Percentiles rank a stretch among this genome's conserved stretches.
Conservation (phyloP, 495 filamentous ascomycete species). For the Xylaria intraflava region DNA sequence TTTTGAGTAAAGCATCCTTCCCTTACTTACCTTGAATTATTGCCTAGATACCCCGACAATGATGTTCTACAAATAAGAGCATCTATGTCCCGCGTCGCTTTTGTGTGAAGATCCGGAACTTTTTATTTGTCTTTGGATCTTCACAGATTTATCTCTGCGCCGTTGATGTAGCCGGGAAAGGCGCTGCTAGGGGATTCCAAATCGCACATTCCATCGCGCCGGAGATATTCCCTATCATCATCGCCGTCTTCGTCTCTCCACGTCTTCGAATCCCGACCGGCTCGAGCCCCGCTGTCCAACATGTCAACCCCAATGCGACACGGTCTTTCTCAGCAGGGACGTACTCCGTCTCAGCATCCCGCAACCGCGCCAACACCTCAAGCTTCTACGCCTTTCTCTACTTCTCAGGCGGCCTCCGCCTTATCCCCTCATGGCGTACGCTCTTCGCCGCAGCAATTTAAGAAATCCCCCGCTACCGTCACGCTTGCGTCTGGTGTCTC, state of each 20-base stretch:
- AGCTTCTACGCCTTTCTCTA: slow-evolving; percentile 51
- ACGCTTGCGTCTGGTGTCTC: slow-evolving; percentile 24
- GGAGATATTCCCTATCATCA: background rate
- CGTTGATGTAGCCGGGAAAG: too few relatives aligned
- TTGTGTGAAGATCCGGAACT: too few relatives aligned
- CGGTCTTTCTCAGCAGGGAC: slow-evolving; percentile 43
- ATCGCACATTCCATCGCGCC: background rate
- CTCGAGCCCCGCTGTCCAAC: background rate
- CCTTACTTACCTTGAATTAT: too few relatives aligned
- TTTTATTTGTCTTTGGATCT: too few relatives aligned
- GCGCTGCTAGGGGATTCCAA: background rate
- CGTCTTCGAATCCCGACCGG: background rate
- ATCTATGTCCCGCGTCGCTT: too few relatives aligned
- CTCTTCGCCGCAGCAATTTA: slow-evolving; percentile 49
- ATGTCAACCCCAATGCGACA: slow-evolving; percentile 50
- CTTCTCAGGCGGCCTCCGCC: slow-evolving; percentile 26
- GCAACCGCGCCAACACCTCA: slow-evolving; percentile 47
- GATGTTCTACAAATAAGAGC: too few relatives aligned
- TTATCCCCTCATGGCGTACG: slow-evolving; percentile 46
- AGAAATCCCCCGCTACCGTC: slow-evolving; percentile 44
- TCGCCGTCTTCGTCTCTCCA: background rate
- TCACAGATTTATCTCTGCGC: too few relatives aligned
- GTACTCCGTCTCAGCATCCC: slow-evolving; percentile 40
- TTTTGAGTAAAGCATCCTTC: too few relatives aligned
- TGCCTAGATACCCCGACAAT: too few relatives aligned